These are phyloP conservation scores for Aspergillus sp. DNA, from an alignment of 2,329 filamentous ascomycete species.

Conservation along the genomic window DNA sequence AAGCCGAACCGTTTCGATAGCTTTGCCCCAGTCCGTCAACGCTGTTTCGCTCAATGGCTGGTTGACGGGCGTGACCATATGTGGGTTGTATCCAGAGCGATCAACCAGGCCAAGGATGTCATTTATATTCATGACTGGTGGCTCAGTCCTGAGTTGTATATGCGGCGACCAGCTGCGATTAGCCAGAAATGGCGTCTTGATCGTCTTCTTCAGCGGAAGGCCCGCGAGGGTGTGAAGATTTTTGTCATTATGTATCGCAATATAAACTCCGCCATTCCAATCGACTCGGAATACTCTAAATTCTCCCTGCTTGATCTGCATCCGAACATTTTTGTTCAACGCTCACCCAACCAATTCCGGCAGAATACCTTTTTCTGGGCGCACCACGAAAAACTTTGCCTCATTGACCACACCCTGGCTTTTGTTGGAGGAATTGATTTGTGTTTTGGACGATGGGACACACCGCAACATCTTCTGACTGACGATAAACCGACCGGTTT, in stretches of 20 bases:
- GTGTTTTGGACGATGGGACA: slow-evolving; percentile 97
- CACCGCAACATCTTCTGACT: slow-evolving; percentile 82
- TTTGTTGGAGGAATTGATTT: slow-evolving; percentile 95
- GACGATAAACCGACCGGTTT: slow-evolving; percentile 97
- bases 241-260: slow-evolving; percentile 98
- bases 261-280: slow-evolving; percentile 93
- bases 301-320: slow-evolving; percentile 93
- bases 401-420: slow-evolving; percentile 93
- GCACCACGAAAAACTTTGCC: slow-evolving; percentile 96
- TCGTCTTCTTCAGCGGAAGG: slow-evolving; percentile 87
- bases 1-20: slow-evolving; percentile 84
- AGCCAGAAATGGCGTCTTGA: slow-evolving; percentile 98
- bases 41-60: slow-evolving; percentile 91
- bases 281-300: slow-evolving; percentile 98
- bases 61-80: slow-evolving; percentile 97
- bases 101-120: slow-evolving; percentile 95
- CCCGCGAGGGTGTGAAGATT: slow-evolving; percentile 91
- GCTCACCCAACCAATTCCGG: slow-evolving; percentile 95
- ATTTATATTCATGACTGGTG: slow-evolving; percentile 99
- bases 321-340: slow-evolving; percentile 92
- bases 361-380: slow-evolving; percentile 99
- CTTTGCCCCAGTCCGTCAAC: slow-evolving; percentile 84
- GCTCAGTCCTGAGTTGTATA: slow-evolving; percentile 93
- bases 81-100: slow-evolving; percentile 97
- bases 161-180: slow-evolving; percentile 89